Evolutionary conservation across 768 basidiomycete species (phyloP), one percentile per base, ranked within the genome.

Genomic region (Sutorius australiensis): DNA sequence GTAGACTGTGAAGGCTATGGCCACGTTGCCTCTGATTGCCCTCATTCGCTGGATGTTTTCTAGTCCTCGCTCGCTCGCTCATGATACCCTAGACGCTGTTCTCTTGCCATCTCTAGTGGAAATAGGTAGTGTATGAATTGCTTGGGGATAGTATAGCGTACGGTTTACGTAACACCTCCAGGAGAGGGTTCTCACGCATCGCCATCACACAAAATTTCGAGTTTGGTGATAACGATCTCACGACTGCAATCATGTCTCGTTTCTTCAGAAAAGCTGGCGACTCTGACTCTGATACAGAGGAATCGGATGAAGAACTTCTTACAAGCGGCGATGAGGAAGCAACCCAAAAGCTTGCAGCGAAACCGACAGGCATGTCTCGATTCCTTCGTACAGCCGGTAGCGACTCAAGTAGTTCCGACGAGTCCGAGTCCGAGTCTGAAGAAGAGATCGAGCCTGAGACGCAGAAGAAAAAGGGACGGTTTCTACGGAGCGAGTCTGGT

Each of bases 261-360:
- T 93, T 94, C 75, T 92, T 93, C 77, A 84, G 87, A 76, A 81
- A 84, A 75, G 89, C 82, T 55, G 86, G 81, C 69, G 89, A 92
- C 69, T 89, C 87, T 46, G 90, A 92, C 63, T 83, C 81, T 14
- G 85, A 86, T 44, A 78, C 82, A 38, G 83, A 84, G 55, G 79
- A 81, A 53, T 87, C 84, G 39, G 87, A 89, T 68, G 87, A 90
- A 74, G 82, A 86, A 68, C 73, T 79, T 50, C 82, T 91, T 71
- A 82, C 80, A 64, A 84, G 83, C 60, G 84, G 80, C 46, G 89
- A 84, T 49, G 88, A 90, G 53, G 83, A 82, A 51, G 76, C 67
- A 2, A 63, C 76, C 2, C 64, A 73, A 24, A 75, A 83, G 54
- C 54, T 61, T 8, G 49, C 66, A 34, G 59, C 53, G 3, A 67